A percentile compares a stretch with the other conserved stretches of the same genome.
These are phyloP conservation scores for Austroboletus novae-zelandiae DNA, from an alignment of 1,284 basidiomycete genomes.

Conservation along the genomic window DNA sequence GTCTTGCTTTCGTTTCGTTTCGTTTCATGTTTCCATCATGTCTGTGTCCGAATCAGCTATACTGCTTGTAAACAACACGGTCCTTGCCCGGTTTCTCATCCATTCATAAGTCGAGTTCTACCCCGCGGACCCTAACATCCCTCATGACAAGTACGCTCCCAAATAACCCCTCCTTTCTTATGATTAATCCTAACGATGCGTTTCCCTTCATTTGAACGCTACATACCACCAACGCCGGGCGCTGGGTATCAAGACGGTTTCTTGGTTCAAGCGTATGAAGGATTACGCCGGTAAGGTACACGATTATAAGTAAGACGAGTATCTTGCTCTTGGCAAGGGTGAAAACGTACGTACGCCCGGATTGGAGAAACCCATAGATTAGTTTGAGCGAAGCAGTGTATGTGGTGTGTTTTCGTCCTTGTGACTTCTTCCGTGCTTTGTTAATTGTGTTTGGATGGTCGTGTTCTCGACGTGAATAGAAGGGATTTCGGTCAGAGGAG, in stretches of 20 bases:
- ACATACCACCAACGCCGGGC: constrained; percentile 72
- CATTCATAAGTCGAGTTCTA: constrained; percentile 86
- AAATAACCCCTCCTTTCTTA: neutral
- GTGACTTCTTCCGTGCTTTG: neutral
- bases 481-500: constrained; percentile 80
- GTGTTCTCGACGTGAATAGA: constrained; percentile 46
- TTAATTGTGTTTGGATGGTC: neutral
- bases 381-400: constrained; percentile 79
- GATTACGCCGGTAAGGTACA: constrained; percentile 59
- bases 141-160: constrained; percentile 79
- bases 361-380: constrained; percentile 69
- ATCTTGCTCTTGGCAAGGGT: constrained; percentile 72
- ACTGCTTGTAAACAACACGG: constrained; percentile 28
- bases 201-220: constrained; percentile 85
- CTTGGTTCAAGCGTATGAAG: constrained; percentile 96
- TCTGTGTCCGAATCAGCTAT: constrained; percentile 14
- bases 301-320: constrained; percentile 62
- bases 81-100: neutral
- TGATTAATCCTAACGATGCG: neutral
- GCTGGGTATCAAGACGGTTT: constrained; percentile 88
- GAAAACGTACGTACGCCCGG: constrained; percentile 73
- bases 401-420: constrained; percentile 55
- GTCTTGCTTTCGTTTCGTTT: neutral
- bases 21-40: constrained; percentile 15
- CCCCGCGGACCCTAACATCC: constrained; percentile 94